Conservation (phyloP, 768 basidiomycete species). For the Megacollybia marginata region DNA sequence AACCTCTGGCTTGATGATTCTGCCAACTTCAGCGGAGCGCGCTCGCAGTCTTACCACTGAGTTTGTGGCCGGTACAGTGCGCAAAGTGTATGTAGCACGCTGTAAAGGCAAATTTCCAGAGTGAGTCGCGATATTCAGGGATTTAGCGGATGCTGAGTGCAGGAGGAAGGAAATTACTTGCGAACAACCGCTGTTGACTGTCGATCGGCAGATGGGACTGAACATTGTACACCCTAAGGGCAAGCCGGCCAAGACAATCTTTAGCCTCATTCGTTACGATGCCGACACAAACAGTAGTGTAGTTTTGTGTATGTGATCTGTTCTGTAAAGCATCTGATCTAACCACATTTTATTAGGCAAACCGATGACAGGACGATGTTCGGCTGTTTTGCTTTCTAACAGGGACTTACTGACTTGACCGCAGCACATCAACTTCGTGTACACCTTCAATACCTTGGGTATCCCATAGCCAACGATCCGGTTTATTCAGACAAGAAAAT, state of each 20-base stretch:
- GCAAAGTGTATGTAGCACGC: slow-evolving; percentile 90
- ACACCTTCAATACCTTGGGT: slow-evolving; percentile 90
- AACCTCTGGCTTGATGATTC: slow-evolving; percentile 92
- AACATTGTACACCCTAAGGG: slow-evolving; percentile 95
- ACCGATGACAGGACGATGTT: slow-evolving; percentile 90
- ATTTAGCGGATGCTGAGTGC: background rate
- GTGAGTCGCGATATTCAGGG: slow-evolving; percentile 37
- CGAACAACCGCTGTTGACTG: slow-evolving; percentile 80
- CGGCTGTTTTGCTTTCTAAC: slow-evolving; percentile 21
- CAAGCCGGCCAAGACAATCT: slow-evolving; percentile 88
- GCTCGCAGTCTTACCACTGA: slow-evolving; percentile 71
- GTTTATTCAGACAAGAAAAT: slow-evolving; percentile 78
- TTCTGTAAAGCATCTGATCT: background rate
- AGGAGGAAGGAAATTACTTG: slow-evolving; percentile 66
- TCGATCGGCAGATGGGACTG: slow-evolving; percentile 94
- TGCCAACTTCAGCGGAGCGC: slow-evolving; percentile 65
- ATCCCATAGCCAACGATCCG: slow-evolving; percentile 93
- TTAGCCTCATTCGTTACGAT: slow-evolving; percentile 79
- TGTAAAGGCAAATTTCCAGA: slow-evolving; percentile 80
- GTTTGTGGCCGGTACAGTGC: slow-evolving; percentile 74
- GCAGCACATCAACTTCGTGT: slow-evolving; percentile 96
- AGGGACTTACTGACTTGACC: background rate
- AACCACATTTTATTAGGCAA: slow-evolving; percentile 40
- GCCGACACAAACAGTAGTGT: slow-evolving; percentile 75
- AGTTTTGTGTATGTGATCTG: slow-evolving; percentile 55